Conservation (phyloP, 768 basidiomycete genomes). For the Coprinopsis marcescibilis region DNA sequence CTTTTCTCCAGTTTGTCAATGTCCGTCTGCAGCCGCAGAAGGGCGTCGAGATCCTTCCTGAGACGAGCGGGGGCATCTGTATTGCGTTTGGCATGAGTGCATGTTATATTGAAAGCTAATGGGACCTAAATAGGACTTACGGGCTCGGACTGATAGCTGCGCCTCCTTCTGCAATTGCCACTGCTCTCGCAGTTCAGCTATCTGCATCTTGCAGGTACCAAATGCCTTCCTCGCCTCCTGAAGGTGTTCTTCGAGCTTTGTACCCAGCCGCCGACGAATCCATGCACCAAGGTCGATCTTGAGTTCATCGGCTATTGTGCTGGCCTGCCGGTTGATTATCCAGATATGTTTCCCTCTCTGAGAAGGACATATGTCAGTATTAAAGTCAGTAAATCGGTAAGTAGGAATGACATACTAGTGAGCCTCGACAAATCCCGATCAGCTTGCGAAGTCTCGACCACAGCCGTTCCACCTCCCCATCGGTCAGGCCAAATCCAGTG, state of each 20-base stretch:
- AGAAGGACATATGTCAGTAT: neutral
- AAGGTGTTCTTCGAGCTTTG: neutral
- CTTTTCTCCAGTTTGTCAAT: neutral
- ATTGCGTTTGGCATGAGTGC: too few species aligned
- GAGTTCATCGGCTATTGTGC: slow-evolving; percentile 20
- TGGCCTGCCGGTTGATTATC: neutral
- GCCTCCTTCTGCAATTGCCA: neutral
- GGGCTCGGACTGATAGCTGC: neutral
- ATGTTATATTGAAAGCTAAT: neutral
- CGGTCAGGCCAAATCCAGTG: slow-evolving; percentile 22
- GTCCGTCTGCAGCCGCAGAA: neutral
- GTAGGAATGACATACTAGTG: slow-evolving; percentile 18
- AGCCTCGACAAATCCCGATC: slow-evolving; percentile 10
- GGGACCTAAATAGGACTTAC: neutral
- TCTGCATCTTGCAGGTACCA: neutral
- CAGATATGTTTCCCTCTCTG: neutral
- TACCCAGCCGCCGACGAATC: neutral
- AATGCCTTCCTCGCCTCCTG: neutral
- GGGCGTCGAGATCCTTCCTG: neutral
- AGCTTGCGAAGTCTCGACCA: slow-evolving; percentile 24
- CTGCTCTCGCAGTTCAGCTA: neutral
- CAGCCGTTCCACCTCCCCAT: slow-evolving; percentile 30
- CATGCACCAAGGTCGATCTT: slow-evolving; percentile 18
- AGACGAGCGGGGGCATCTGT: neutral
- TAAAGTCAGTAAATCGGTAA: neutral